Evolutionary conservation across 371 early-diverging fungal genomes (phyloP).

Genomic region (Gilbertella persicaria): DNA sequence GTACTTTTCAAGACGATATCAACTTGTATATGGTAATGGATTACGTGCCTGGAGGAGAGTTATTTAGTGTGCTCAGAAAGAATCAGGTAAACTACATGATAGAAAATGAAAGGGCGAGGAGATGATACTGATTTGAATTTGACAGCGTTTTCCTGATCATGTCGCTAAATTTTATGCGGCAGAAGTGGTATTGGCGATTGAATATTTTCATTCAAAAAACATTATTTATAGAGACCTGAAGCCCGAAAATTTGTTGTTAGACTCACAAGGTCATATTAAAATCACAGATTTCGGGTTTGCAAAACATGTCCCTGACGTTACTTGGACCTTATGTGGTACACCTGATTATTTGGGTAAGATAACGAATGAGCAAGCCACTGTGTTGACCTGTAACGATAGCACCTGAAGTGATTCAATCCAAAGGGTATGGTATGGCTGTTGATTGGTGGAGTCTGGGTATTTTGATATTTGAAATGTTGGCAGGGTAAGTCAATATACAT

Average conservation of each 20-base stretch:
- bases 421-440: slow-evolving; percentile 94
- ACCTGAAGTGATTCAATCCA: slow-evolving; percentile 96
- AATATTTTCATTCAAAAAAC: slow-evolving; percentile 80
- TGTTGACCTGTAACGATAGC: too few species aligned
- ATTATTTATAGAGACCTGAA: slow-evolving; percentile 87
- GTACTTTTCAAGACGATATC: slow-evolving; percentile 78
- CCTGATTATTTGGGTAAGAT: slow-evolving; percentile 85
- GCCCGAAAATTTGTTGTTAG: slow-evolving; percentile 84
- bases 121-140: slow-evolving; percentile 1
- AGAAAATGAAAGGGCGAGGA: background rate
- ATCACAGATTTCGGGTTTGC: slow-evolving; percentile 97
- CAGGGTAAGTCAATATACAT: too few species aligned
- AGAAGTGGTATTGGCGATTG: slow-evolving; percentile 66
- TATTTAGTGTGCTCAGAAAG: slow-evolving; percentile 85
- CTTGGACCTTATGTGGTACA: slow-evolving; percentile 95
- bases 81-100: slow-evolving; percentile 14
- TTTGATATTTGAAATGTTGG: slow-evolving; percentile 89
- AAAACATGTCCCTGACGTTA: slow-evolving; percentile 53
- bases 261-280: slow-evolving; percentile 85
- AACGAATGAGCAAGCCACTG: too few species aligned
- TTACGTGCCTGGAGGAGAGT: slow-evolving; percentile 87
- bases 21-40: slow-evolving; percentile 88
- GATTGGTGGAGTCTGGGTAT: slow-evolving; percentile 99
- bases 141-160: slow-evolving; percentile 77
- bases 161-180: slow-evolving; percentile 73